These are phyloP conservation scores for Escallonia herrerae DNA, from an alignment of 129 eudicot species.

Conservation along the genomic window DNA sequence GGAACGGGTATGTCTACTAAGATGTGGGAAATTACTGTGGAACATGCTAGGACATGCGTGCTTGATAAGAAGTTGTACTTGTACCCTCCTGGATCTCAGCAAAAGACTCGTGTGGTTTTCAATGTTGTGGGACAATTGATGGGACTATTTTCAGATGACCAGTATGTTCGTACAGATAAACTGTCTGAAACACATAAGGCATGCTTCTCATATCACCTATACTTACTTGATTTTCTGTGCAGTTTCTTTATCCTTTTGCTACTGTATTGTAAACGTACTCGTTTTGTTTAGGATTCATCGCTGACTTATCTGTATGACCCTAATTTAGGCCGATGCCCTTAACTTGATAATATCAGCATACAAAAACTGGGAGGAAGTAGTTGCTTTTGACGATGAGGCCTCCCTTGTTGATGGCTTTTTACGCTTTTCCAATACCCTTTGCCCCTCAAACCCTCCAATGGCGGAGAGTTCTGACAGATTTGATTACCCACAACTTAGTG, in stretches of 20 bases:
- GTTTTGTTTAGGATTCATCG: not conserved
- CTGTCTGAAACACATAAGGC: constrained; percentile 67
- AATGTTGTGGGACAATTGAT: constrained; percentile 71
- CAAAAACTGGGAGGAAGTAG: constrained; percentile 39
- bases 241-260: not conserved
- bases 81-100: constrained; percentile 44
- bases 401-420: constrained; percentile 34
- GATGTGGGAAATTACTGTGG: constrained; percentile 83
- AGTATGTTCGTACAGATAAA: constrained; percentile 37
- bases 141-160: constrained; percentile 59
- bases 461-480: constrained; percentile 25
- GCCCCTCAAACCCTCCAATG: constrained; percentile 18
- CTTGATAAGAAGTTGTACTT: constrained; percentile 57
- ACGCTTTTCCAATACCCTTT: constrained; percentile 27
- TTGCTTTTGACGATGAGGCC: constrained; percentile 47
- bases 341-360: constrained; percentile 51
- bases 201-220: constrained; percentile 2
- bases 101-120: constrained; percentile 61
- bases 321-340: constrained; percentile 53
- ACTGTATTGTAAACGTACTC: not conserved
- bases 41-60: constrained; percentile 78
- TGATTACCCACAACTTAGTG: constrained; percentile 31
- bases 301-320: no score
- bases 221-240: not conserved
- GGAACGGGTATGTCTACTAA: constrained; percentile 91